Evolutionary conservation across 768 basidiomycete genomes (phyloP), one percentile per base, ranked within the genome.

Genomic region (Suillus bovinus): DNA sequence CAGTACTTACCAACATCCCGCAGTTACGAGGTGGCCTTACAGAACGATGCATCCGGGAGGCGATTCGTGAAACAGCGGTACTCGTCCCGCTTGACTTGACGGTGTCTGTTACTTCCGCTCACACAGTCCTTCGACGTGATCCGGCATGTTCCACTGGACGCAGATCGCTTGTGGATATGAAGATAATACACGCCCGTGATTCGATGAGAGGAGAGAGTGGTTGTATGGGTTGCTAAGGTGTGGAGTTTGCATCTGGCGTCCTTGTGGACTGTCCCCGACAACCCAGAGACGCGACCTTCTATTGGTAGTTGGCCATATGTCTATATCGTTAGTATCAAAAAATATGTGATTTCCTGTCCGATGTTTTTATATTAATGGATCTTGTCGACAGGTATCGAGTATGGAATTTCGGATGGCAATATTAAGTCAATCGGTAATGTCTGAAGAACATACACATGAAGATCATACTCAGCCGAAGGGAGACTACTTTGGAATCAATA

Each of bases 41-140:
- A 73, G 96, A 96, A 22, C 95, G 98, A 76, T 97, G 95, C 74
- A 95, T 24, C 99, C 98, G 79, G 81, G 97, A 66, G 96, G 17
- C 16, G 39, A 41, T 41, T 17, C 86, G 87, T 64, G 95, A 97
- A 79, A 99, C 95, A 5, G 94, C 94, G 94, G 83, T 90, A 62
- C 84, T 99, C 22, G 94, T 96, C 27, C 92, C 88, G 0, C 78
- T 98, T 22, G 95, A 99, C 76, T 98, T 24, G 96, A 99, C 77
- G 80, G 98, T 65, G 85, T 72, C 24, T 34, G 14, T 11, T 6
- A 39, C 55, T 3, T 33, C 27, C 33, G 20, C 1, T 22, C 7
- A 11, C 27, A 16, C 8, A 7, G 14, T 11, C 31, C n/a, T 5
- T 34, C 22, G n/a, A 53, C n/a, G n/a, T n/a, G 14, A 34, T 36